Evolutionary conservation across 257 asterid genomes (phyloP).

Genomic region (Solanum rostratum): DNA sequence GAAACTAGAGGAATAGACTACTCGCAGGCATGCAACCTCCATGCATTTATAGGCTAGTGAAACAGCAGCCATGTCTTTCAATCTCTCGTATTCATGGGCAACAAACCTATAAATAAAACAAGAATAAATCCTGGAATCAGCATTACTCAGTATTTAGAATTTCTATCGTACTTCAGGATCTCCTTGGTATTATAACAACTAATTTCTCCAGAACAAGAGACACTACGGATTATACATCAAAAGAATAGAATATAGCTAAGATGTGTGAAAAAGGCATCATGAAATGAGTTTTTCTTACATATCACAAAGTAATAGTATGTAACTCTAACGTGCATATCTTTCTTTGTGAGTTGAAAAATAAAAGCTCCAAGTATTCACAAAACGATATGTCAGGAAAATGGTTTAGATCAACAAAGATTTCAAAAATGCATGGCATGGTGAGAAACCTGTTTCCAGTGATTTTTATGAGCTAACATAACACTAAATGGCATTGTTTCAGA

Average conservation of each 20-base stretch:
- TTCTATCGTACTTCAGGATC: neutral
- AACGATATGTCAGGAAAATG: neutral
- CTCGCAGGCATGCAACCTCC: conserved; percentile 91
- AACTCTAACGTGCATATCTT: neutral
- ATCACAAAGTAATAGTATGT: neutral
- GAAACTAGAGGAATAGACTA: conserved; percentile 55
- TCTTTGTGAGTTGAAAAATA: neutral
- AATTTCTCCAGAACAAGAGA: neutral
- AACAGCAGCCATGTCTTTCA: conserved; percentile 85
- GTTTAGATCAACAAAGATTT: neutral
- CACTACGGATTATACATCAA: neutral
- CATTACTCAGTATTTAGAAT: neutral
- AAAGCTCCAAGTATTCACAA: neutral
- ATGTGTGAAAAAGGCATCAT: neutral
- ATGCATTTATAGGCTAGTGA: conserved; percentile 90
- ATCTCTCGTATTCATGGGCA: conserved; percentile 86
- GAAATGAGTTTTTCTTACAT: neutral
- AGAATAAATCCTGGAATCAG: conserved; percentile 10
- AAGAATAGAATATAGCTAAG: neutral
- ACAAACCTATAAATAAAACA: conserved; percentile 51
- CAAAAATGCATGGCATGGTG: neutral
- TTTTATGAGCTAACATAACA: neutral
- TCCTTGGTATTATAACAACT: neutral
- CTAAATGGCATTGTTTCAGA: neutral
- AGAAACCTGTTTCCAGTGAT: neutral